Conservation (phyloP, 2,329 filamentous ascomycete genomes). For the Paracamarosporium sp. region DNA sequence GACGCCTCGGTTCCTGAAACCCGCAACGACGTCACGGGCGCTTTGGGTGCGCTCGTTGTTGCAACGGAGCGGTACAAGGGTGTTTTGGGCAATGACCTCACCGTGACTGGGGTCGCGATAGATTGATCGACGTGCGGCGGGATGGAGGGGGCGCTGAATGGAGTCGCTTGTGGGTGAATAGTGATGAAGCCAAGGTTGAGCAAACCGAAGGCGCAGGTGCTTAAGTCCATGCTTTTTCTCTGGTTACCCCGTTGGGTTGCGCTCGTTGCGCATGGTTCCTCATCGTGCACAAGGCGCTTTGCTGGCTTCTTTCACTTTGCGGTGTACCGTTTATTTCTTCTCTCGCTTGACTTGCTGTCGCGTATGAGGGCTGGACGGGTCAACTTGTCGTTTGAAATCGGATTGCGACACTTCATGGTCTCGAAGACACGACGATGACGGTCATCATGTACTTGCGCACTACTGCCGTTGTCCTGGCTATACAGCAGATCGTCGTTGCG, state of each 20-base stretch:
- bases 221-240: not conserved
- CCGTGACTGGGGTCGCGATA: not conserved
- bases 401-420: conserved; percentile 12
- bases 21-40: not conserved
- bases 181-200: not conserved
- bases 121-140: not conserved
- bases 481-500: conserved; percentile 22
- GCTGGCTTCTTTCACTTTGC: not conserved
- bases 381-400: not conserved
- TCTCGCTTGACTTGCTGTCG: not conserved
- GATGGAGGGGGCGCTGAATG: not conserved
- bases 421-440: conserved; percentile 21
- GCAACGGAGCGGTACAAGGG: not conserved
- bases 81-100: not conserved
- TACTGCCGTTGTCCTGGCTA: conserved; percentile 22
- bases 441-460: conserved; percentile 27
- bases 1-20: conserved; percentile 1
- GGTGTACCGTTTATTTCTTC: not conserved
- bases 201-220: not conserved
- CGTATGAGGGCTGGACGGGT: not conserved
- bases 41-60: not conserved
- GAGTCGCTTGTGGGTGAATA: not conserved
- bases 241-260: not conserved
- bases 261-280: not conserved
- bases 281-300: not conserved